Conservation (phyloP, 2,329 filamentous ascomycete species). For the Aspergillus hiratsukae region DNA sequence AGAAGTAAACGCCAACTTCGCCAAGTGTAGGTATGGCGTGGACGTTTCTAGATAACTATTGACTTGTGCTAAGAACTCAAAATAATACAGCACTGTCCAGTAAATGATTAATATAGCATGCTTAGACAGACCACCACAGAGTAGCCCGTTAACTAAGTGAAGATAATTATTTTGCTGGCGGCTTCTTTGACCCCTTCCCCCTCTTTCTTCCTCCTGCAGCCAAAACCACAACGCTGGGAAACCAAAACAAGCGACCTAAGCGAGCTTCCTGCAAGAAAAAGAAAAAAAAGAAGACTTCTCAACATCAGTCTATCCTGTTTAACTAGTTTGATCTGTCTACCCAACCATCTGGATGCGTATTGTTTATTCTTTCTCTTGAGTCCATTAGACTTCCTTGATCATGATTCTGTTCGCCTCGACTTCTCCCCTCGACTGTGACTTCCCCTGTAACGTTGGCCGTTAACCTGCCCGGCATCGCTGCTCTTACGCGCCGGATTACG, state of each 20-base stretch:
- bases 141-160: too few species aligned
- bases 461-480: conserved; percentile 3
- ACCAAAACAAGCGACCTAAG: conserved; percentile 14
- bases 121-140: background rate
- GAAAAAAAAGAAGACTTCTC: too few species aligned
- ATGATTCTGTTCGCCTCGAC: background rate
- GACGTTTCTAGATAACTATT: background rate
- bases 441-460: conserved; percentile 2
- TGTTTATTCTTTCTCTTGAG: background rate
- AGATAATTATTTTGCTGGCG: background rate
- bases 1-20: background rate
- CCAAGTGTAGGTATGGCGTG: background rate
- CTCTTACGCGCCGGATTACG: background rate
- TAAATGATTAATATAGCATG: background rate
- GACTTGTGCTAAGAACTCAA: background rate
- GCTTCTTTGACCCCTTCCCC: conserved; percentile 4
- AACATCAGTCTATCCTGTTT: background rate
- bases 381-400: background rate
- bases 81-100: background rate
- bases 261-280: background rate
- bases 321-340: background rate
- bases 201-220: conserved; percentile 24
- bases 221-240: conserved; percentile 30
- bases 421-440: conserved; percentile 3
- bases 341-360: background rate